A percentile compares a stretch with the other conserved stretches of the same genome.
Conservation (phyloP, 2,329 filamentous ascomycete species). For the Alternaria panax region DNA sequence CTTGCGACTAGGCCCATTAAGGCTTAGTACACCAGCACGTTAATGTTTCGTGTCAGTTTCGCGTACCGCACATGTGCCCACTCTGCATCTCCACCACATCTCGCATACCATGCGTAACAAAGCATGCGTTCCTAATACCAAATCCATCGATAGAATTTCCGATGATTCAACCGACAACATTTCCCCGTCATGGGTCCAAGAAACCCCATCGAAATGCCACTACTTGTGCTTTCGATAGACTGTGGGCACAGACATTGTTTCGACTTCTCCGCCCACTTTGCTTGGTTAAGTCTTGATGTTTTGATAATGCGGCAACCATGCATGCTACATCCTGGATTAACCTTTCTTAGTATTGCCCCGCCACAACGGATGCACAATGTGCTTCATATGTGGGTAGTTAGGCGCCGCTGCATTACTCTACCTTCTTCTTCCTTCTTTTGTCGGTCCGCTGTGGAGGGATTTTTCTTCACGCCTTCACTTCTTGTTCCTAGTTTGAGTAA, state of each 20-base stretch:
- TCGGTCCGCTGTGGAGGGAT: background rate
- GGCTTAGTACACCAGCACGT: background rate
- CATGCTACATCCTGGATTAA: slow-evolving; percentile 28
- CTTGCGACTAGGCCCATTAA: background rate
- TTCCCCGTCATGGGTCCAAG: background rate
- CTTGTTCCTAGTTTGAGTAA: slow-evolving; percentile 1
- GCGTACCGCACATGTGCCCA: background rate
- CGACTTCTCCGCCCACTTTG: slow-evolving; percentile 17
- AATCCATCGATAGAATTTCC: slow-evolving; percentile 5
- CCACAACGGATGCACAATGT: slow-evolving; percentile 6
- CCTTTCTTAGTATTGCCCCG: slow-evolving; percentile 18
- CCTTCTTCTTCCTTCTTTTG: slow-evolving; percentile 3
- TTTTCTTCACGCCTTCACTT: background rate
- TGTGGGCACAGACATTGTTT: slow-evolving; percentile 15
- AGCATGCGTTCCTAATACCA: slow-evolving; percentile 2
- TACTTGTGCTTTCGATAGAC: background rate
- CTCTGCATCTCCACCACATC: background rate
- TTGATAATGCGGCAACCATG: slow-evolving; percentile 31
- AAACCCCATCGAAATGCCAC: background rate
- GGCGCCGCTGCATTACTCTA: slow-evolving; percentile 7
- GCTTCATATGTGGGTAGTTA: background rate
- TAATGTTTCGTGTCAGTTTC: slow-evolving; percentile 14
- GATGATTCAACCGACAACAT: background rate
- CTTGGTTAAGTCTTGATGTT: slow-evolving; percentile 18
- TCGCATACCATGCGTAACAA: background rate